A percentile compares a stretch with the other conserved stretches of the same genome.
Evolutionary conservation across 108 stramenopile species (phyloP).

Genomic region (Nannochloropsis salina): DNA sequence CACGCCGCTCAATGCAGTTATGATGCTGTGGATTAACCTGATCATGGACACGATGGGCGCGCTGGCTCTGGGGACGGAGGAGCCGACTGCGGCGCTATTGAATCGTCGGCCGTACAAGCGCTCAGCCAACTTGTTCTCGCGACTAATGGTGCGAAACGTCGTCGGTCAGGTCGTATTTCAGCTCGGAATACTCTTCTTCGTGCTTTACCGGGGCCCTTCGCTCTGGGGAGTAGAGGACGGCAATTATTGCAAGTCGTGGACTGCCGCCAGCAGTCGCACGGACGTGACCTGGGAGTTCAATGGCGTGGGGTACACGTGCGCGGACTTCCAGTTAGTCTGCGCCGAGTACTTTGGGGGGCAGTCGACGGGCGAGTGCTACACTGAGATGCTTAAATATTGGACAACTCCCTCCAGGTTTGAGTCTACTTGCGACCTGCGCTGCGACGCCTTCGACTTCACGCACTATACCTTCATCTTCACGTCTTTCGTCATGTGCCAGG

Average conservation of each 20-base stretch:
- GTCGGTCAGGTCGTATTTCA: constrained; percentile 77
- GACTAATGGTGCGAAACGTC: constrained; percentile 83
- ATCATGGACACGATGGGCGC: constrained; percentile 96
- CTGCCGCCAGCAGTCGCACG: background rate
- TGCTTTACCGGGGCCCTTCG: background rate
- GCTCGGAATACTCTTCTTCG: constrained; percentile 36
- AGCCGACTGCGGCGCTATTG: constrained; percentile 72
- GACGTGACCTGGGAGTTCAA: background rate
- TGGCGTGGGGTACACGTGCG: background rate
- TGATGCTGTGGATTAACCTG: constrained; percentile 95
- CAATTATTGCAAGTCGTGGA: constrained; percentile 3
- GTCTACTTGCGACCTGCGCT: constrained; percentile 21
- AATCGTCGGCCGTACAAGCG: constrained; percentile 69
- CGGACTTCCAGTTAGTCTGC: background rate
- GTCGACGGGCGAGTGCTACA: background rate
- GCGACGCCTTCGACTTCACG: constrained; percentile 23
- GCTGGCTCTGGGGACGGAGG: constrained; percentile 90
- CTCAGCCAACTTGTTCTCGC: constrained; percentile 69
- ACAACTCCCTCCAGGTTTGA: background rate
- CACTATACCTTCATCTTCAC: constrained; percentile 30
- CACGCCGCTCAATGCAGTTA: constrained; percentile 86
- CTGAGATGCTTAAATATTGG: background rate
- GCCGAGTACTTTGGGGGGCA: background rate
- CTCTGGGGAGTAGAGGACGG: background rate
- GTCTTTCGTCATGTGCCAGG: constrained; percentile 81